These are phyloP conservation scores for Aspergillus hiratsukae DNA, from an alignment of 2,329 filamentous ascomycete genomes.

Conservation along the genomic window DNA sequence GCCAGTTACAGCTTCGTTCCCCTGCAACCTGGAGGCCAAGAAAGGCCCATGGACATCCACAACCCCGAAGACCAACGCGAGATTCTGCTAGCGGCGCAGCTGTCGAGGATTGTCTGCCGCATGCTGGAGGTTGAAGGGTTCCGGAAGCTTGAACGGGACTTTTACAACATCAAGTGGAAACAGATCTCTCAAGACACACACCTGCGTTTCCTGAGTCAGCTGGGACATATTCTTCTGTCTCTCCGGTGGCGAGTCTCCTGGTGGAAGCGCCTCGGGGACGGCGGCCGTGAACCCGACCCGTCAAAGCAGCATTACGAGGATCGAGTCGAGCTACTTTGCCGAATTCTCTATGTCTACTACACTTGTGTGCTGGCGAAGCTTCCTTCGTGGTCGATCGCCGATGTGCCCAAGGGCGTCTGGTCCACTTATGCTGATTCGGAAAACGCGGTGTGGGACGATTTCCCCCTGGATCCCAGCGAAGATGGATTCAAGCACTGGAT, in stretches of 20 bases:
- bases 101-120: constrained; percentile 44
- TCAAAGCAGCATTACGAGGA: constrained; percentile 37
- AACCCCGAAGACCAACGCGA: constrained; percentile 34
- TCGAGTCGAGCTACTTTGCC: constrained; percentile 39
- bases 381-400: constrained; percentile 34
- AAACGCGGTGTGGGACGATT: constrained; percentile 40
- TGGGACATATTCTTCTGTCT: constrained; percentile 39
- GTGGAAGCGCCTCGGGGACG: constrained; percentile 42
- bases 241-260: constrained; percentile 44
- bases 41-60: constrained; percentile 39
- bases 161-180: constrained; percentile 45
- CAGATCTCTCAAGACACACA: constrained; percentile 41
- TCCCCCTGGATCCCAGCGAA: constrained; percentile 36
- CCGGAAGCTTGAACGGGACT: constrained; percentile 40
- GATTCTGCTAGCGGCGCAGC: constrained; percentile 41
- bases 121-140: constrained; percentile 46
- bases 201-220: constrained; percentile 36
- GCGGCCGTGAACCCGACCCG: constrained; percentile 31
- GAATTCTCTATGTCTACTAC: constrained; percentile 46
- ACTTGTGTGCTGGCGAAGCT: constrained; percentile 41
- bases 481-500: constrained; percentile 41
- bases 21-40: constrained; percentile 22
- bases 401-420: constrained; percentile 37
- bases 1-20: constrained; percentile 41
- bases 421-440: constrained; percentile 41